Evolutionary conservation across 2,329 filamentous ascomycete species (phyloP).

Genomic region (Seiridium cupressi): DNA sequence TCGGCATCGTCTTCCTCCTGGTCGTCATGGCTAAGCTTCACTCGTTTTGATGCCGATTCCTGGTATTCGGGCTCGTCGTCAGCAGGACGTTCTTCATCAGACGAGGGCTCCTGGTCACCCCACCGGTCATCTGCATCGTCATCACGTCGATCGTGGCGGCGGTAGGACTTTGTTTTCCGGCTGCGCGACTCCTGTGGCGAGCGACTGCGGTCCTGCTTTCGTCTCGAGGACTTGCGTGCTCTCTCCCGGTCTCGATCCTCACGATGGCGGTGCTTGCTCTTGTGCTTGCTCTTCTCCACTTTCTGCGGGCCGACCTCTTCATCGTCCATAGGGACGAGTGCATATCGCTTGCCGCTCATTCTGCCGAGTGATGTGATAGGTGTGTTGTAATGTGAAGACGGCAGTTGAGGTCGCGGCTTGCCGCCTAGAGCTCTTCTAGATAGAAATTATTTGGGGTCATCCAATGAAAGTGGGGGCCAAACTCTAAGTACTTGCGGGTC

Average conservation of each 20-base stretch:
- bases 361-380: not conserved
- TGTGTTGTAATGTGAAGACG: not conserved
- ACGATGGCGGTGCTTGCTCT: conserved; percentile 36
- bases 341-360: conserved; percentile 61
- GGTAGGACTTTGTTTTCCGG: conserved; percentile 39
- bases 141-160: conserved; percentile 32
- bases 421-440: not conserved
- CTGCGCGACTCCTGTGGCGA: conserved; percentile 24
- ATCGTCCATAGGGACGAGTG: conserved; percentile 66
- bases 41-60: conserved; percentile 69
- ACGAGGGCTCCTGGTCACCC: conserved; percentile 70
- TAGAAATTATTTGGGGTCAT: too few species aligned
- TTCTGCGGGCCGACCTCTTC: conserved; percentile 57
- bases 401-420: not conserved
- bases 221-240: not conserved
- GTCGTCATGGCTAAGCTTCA: conserved; percentile 61
- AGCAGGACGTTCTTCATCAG: conserved; percentile 41
- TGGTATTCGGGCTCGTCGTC: conserved; percentile 59
- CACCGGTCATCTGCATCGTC: conserved; percentile 72
- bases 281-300: conserved; percentile 44
- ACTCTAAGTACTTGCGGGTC: too few species aligned
- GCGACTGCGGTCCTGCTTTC: conserved; percentile 20
- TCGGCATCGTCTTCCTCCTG: conserved; percentile 39
- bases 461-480: too few species aligned
- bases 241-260: conserved; percentile 30